Conservation (phyloP, 2,329 filamentous ascomycete species). For the Talaromyces sp. region DNA sequence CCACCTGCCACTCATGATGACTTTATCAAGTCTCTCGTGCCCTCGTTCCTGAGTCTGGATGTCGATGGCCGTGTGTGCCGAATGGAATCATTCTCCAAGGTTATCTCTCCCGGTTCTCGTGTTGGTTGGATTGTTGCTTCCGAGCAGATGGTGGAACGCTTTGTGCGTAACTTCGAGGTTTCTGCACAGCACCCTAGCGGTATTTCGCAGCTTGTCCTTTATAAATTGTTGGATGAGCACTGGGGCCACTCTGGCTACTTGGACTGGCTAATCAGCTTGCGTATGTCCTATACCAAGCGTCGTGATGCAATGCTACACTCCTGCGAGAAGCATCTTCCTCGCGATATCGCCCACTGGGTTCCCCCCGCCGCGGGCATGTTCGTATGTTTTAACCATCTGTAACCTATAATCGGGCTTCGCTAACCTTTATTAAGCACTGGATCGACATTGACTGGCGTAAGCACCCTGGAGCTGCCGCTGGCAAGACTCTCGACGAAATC, state of each 20-base stretch:
- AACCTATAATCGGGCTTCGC: background rate
- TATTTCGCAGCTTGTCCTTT: constrained; percentile 79
- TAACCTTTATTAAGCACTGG: constrained; percentile 44
- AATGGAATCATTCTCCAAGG: constrained; percentile 92
- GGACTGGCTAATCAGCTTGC: constrained; percentile 82
- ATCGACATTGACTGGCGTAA: constrained; percentile 51
- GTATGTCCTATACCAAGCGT: constrained; percentile 77
- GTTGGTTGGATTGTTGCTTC: constrained; percentile 88
- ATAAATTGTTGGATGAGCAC: constrained; percentile 86
- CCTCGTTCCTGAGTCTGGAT: constrained; percentile 78
- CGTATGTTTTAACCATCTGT: constrained; percentile 56
- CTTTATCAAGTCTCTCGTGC: constrained; percentile 73
- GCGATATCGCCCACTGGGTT: constrained; percentile 75
- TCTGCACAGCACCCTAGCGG: constrained; percentile 84
- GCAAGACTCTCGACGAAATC: constrained; percentile 53
- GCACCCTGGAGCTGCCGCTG: constrained; percentile 44
- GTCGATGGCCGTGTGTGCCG: constrained; percentile 85
- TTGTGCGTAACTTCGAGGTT: constrained; percentile 78
- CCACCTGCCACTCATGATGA: constrained; percentile 66
- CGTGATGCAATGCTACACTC: constrained; percentile 76
- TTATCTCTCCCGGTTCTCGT: constrained; percentile 79
- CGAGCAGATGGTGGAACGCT: constrained; percentile 80
- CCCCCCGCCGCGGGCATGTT: constrained; percentile 92
- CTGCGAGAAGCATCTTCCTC: constrained; percentile 76
- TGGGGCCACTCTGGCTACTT: constrained; percentile 94